Evolutionary conservation across 345 rosid genomes (phyloP).

Genomic region (Fremontodendron californicum): DNA sequence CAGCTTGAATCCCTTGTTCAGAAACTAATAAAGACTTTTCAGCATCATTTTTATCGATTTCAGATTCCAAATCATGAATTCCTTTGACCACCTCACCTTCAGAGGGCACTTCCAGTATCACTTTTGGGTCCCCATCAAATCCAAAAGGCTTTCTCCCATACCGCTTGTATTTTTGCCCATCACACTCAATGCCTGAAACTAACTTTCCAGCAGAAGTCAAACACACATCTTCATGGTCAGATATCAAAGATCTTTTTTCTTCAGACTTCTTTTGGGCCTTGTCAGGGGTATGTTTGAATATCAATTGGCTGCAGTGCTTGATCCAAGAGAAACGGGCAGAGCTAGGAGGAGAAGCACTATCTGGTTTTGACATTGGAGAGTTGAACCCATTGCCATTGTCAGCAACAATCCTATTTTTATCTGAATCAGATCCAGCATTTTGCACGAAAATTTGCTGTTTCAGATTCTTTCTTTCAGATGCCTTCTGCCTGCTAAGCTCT

Average conservation of each 20-base stretch:
- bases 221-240: conserved; percentile 25
- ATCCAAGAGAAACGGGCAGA: conserved; percentile 75
- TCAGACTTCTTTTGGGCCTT: conserved; percentile 26
- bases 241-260: conserved; percentile 24
- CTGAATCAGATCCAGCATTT: conserved; percentile 36
- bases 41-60: conserved; percentile 19
- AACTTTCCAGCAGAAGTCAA: conserved; percentile 29
- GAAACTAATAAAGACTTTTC: conserved; percentile 33
- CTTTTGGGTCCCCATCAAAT: conserved; percentile 41
- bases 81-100: conserved; percentile 23
- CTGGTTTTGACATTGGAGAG: conserved; percentile 33
- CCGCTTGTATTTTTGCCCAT: conserved; percentile 15
- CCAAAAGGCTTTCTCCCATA: conserved; percentile 16
- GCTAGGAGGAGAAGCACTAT: conserved; percentile 34
- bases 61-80: conserved; percentile 21
- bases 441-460: conserved; percentile 36
- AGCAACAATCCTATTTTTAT: conserved; percentile 24
- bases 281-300: conserved; percentile 65
- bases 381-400: conserved; percentile 38
- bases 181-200: conserved; percentile 22
- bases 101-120: conserved; percentile 44
- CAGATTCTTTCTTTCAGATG: conserved; percentile 41
- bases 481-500: conserved; percentile 54
- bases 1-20: conserved; percentile 38
- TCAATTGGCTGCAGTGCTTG: conserved; percentile 54